A percentile compares a stretch with the other conserved stretches of the same genome.
phyloP scores from a whole-genome alignment of 305 asterid genomes.

The Rubia tinctorum region DNA sequence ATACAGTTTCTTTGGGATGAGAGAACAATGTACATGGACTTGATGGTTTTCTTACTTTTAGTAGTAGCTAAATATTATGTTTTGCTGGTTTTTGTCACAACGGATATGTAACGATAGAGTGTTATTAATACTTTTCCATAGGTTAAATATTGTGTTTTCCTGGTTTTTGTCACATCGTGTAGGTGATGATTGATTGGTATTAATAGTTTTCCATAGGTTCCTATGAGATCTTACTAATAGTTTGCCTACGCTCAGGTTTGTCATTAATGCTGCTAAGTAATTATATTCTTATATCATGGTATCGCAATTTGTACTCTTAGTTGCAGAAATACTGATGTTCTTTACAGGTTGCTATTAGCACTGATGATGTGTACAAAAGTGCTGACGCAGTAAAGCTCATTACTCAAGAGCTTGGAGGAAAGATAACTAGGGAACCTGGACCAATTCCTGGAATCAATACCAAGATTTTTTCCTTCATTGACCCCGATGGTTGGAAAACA shows the following conservation, averaged over 20 bases:
- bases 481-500: conserved; percentile 98
- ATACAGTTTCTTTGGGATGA: too few species aligned
- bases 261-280: conserved; percentile 1
- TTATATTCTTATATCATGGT: background rate
- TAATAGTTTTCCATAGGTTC: too few species aligned
- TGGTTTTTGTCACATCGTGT: too few species aligned
- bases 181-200: too few species aligned
- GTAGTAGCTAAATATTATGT: too few species aligned
- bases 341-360: conserved; percentile 71
- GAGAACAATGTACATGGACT: too few species aligned
- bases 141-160: too few species aligned
- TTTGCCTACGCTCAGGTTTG: conserved; percentile 97
- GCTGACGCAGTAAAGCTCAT: conserved; percentile 74
- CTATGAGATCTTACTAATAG: too few species aligned
- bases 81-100: too few species aligned
- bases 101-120: too few species aligned
- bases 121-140: too few species aligned
- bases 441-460: conserved; percentile 86
- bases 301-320: conserved; percentile 1
- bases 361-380: conserved; percentile 86
- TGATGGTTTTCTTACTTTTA: too few species aligned
- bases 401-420: conserved; percentile 85
- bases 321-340: conserved; percentile 1
- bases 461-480: conserved; percentile 79
- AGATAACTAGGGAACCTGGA: conserved; percentile 83